These are phyloP conservation scores for Serendipita sp. DNA, from an alignment of 768 basidiomycete genomes.

Conservation along the genomic window DNA sequence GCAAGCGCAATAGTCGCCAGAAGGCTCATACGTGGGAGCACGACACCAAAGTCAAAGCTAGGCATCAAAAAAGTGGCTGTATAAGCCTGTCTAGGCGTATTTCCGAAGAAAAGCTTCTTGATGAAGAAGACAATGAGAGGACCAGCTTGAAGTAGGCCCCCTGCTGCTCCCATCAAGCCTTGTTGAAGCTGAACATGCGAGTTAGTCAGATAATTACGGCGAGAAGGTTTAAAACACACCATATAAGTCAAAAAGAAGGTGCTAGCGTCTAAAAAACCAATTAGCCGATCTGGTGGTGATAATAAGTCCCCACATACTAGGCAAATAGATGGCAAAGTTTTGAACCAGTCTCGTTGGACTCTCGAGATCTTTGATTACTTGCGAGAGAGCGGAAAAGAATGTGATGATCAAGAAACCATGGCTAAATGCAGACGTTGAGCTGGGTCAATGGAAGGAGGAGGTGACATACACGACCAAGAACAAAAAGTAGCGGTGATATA, in stretches of 20 bases:
- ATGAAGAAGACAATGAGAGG: conserved; percentile 42
- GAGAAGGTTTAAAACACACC: conserved; percentile 16
- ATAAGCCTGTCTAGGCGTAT: conserved; percentile 51
- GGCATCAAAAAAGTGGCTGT: conserved; percentile 36
- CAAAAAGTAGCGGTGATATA: conserved; percentile 57
- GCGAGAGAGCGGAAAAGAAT: conserved; percentile 41
- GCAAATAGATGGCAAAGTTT: conserved; percentile 22
- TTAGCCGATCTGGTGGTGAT: background rate
- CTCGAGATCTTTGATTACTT: background rate
- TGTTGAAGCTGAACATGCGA: conserved; percentile 27
- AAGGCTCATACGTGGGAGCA: conserved; percentile 36
- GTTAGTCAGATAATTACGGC: background rate
- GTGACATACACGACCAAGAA: conserved; percentile 38
- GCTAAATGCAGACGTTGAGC: conserved; percentile 16
- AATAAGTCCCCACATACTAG: conserved; percentile 15
- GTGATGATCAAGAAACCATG: conserved; percentile 65
- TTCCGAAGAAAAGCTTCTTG: conserved; percentile 47
- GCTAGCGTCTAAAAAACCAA: conserved; percentile 36
- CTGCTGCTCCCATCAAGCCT: conserved; percentile 36
- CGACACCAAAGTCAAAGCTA: conserved; percentile 12
- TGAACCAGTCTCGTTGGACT: conserved; percentile 17
- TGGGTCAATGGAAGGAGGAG: conserved; percentile 7
- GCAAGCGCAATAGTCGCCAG: conserved; percentile 25
- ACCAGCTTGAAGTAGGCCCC: conserved; percentile 37
- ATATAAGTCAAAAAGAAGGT: conserved; percentile 53